Evolutionary conservation across 2,329 filamentous ascomycete genomes (phyloP).

Genomic region (Ophiostoma tasmaniense): DNA sequence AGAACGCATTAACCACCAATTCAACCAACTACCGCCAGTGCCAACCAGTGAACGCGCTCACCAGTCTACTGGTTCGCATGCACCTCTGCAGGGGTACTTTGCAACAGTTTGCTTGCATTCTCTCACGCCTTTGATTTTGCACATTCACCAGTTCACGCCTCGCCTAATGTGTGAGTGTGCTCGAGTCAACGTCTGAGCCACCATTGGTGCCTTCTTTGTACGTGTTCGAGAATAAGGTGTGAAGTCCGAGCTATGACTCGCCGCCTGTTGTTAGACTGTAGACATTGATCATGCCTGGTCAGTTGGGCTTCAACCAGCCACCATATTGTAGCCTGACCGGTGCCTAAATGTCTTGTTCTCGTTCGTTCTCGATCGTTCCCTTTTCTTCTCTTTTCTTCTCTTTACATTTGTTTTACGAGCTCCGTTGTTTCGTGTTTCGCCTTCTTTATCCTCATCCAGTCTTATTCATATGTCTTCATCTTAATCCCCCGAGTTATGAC

Average conservation of each 20-base stretch:
- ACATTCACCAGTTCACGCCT: not conserved
- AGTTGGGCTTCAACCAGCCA: not conserved
- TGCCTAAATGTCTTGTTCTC: not conserved
- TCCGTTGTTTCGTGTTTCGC: not conserved
- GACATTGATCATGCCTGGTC: not conserved
- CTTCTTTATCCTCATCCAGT: not conserved
- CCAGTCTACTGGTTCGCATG: not conserved
- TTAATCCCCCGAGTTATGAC: not conserved
- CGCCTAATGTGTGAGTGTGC: not conserved
- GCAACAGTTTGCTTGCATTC: not conserved
- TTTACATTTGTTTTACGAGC: not conserved
- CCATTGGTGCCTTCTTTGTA: not conserved
- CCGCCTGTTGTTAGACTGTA: not conserved
- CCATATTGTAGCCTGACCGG: not conserved
- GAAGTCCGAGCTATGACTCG: not conserved
- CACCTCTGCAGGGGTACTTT: constrained; percentile 1
- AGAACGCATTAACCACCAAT: not conserved
- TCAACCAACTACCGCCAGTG: not conserved
- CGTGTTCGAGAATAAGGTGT: not conserved
- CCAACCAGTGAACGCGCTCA: not conserved
- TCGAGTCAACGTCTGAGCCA: not conserved
- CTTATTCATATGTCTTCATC: not conserved
- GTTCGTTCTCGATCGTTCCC: not conserved
- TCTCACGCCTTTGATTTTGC: not conserved
- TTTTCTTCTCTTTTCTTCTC: not conserved